Conservation (phyloP, 1,284 basidiomycete species). For the Spongiforma sp. region DNA sequence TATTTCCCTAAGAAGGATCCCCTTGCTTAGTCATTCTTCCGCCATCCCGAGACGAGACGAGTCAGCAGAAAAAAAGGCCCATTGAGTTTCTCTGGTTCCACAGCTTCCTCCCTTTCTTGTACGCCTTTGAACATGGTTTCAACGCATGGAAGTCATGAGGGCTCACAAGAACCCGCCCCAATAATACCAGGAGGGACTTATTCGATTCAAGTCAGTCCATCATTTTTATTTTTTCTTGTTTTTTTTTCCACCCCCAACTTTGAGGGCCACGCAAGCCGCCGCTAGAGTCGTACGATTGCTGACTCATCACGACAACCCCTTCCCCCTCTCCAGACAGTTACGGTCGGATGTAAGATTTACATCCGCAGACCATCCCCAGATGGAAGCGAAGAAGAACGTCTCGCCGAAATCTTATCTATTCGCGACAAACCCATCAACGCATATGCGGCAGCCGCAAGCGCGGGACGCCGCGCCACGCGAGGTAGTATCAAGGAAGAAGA, state of each 20-base stretch:
- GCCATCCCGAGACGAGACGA: no score
- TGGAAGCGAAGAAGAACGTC: slow-evolving; percentile 82
- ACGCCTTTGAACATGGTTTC: slow-evolving; percentile 35
- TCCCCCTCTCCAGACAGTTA: slow-evolving; percentile 76
- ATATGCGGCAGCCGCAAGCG: slow-evolving; percentile 43
- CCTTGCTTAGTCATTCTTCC: no score
- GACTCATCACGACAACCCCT: slow-evolving; percentile 38
- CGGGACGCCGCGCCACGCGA: slow-evolving; percentile 44
- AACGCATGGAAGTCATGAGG: slow-evolving; percentile 44
- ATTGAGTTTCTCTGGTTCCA: no score
- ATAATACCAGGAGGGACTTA: slow-evolving; percentile 78
- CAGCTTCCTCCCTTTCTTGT: slow-evolving; percentile 4
- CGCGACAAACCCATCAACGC: slow-evolving; percentile 80
- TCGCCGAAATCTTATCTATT: slow-evolving; percentile 93
- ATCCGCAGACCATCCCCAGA: slow-evolving; percentile 80
- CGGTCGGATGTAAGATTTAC: slow-evolving; percentile 93
- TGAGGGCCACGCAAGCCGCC: slow-evolving; percentile 14
- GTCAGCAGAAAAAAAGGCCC: slow-evolving; percentile 3
- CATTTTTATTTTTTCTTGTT: slow-evolving; percentile 4
- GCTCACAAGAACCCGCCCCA: slow-evolving; percentile 60
- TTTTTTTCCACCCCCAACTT: slow-evolving; percentile 20
- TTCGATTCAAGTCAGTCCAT: slow-evolving; percentile 64
- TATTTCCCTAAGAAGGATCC: no score
- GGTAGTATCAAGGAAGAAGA: slow-evolving; percentile 47
- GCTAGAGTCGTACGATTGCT: slow-evolving; percentile 25